Percentiles rank a stretch among this genome's conserved stretches.
Evolutionary conservation across 352 stramenopile species (phyloP).

Genomic region (Pythium guiyangense): DNA sequence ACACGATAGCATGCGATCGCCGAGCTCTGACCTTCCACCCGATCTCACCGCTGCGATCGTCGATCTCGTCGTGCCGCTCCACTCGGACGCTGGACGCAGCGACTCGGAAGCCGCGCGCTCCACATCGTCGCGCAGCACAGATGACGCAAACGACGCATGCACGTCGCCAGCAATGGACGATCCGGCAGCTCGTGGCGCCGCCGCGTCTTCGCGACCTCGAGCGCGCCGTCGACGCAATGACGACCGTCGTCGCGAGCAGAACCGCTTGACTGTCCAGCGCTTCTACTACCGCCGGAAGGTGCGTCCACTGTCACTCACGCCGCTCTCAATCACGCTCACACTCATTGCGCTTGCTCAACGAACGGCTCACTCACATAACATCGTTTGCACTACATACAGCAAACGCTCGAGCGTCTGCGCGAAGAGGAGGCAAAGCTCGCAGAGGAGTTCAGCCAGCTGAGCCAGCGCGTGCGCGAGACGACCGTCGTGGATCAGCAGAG

Average conservation of each 20-base stretch:
- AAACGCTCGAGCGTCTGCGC: neutral
- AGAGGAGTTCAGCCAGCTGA: neutral
- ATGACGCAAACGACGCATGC: neutral
- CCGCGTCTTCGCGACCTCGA: neutral
- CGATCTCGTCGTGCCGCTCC: neutral
- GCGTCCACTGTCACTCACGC: no score
- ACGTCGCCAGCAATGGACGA: neutral
- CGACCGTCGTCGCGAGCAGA: neutral
- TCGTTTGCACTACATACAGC: no score
- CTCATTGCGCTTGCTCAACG: no score
- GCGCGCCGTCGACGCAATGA: neutral
- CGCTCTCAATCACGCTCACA: no score
- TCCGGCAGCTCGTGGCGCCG: neutral
- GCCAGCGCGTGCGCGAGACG: neutral
- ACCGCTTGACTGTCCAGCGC: constrained; percentile 2
- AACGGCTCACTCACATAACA: no score
- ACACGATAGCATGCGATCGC: neutral
- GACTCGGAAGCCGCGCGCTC: neutral
- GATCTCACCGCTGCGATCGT: neutral
- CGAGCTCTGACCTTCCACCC: neutral
- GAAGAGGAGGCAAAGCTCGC: neutral
- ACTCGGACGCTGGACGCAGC: constrained; percentile 1
- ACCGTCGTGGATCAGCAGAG: neutral
- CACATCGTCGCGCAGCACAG: neutral
- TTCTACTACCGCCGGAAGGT: constrained; percentile 6